Percentiles rank a stretch among this genome's conserved stretches.
These are phyloP conservation scores for Thermomyces lanuginosus DNA, from an alignment of 2,329 filamentous ascomycete genomes.

Conservation along the genomic window DNA sequence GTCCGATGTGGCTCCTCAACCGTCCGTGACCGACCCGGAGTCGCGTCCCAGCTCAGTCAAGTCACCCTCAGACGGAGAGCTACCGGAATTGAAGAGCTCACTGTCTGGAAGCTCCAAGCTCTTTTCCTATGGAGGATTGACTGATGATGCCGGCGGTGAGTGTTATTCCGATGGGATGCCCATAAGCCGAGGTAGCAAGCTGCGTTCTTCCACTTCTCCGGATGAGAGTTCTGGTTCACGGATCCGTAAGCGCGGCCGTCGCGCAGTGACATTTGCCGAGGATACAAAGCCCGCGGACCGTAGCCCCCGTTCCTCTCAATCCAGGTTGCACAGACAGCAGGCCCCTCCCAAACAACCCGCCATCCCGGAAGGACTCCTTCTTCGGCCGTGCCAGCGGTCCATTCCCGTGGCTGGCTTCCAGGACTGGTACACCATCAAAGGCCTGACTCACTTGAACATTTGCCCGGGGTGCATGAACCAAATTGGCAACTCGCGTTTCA, in stretches of 20 bases:
- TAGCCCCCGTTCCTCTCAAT: conserved; percentile 1
- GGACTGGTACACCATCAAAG: conserved; percentile 68
- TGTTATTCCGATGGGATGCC: too few species aligned
- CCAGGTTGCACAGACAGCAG: conserved; percentile 3
- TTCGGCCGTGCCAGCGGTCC: conserved; percentile 55
- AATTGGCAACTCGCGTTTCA: conserved; percentile 55
- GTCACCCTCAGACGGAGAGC: too few species aligned
- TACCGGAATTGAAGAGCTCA: too few species aligned
- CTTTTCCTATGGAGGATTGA: too few species aligned
- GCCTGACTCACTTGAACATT: conserved; percentile 56
- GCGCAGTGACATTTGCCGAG: conserved; percentile 6
- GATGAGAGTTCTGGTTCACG: too few species aligned
- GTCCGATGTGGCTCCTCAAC: too few species aligned
- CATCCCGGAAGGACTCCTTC: conserved; percentile 12
- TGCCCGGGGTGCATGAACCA: conserved; percentile 64
- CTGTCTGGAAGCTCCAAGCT: too few species aligned
- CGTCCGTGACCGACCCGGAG: too few species aligned
- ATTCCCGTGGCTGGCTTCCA: conserved; percentile 45
- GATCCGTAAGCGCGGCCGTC: neutral
- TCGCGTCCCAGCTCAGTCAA: too few species aligned
- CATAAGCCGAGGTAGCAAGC: too few species aligned
- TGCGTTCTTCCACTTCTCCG: neutral
- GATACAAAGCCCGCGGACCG: too few species aligned
- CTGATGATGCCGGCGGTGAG: too few species aligned
- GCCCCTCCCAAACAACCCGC: conserved; percentile 7